These are phyloP conservation scores for Pyracantha coccinea DNA, from an alignment of 331 rosid genomes.

Conservation along the genomic window DNA sequence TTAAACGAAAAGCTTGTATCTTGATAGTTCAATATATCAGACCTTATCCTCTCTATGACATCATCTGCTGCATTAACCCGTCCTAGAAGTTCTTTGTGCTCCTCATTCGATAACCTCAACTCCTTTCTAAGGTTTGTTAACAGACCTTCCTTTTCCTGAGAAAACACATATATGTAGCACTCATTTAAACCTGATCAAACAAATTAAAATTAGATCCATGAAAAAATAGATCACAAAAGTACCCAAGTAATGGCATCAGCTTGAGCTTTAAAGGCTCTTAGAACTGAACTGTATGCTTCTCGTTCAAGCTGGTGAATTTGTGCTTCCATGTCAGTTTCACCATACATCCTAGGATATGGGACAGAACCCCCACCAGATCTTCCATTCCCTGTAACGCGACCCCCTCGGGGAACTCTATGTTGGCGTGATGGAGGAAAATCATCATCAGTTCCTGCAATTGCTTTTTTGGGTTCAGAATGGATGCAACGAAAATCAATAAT, in stretches of 20 bases:
- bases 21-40: constrained; percentile 13
- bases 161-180: constrained; percentile 42
- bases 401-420: constrained; percentile 69
- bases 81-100: constrained; percentile 81
- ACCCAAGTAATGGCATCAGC: constrained; percentile 97
- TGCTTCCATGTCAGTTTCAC: constrained; percentile 75
- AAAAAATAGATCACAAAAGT: constrained; percentile 28
- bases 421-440: constrained; percentile 74
- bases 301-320: constrained; percentile 94
- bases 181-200: constrained; percentile 50
- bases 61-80: constrained; percentile 90
- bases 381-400: constrained; percentile 68
- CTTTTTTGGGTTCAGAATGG: constrained; percentile 4
- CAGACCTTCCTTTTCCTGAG: constrained; percentile 89
- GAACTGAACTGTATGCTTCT: constrained; percentile 88
- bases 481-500: constrained; percentile 13
- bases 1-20: constrained; percentile 9
- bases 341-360: constrained; percentile 61
- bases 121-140: constrained; percentile 88
- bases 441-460: constrained; percentile 64
- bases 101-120: constrained; percentile 81
- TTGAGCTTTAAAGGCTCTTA: constrained; percentile 95
- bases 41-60: constrained; percentile 74
- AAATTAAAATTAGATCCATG: constrained; percentile 23
- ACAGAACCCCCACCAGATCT: constrained; percentile 58